A percentile compares a stretch with the other conserved stretches of the same genome.
phyloP scores from a whole-genome alignment of 768 basidiomycete species.

The Panellus pusillus region DNA sequence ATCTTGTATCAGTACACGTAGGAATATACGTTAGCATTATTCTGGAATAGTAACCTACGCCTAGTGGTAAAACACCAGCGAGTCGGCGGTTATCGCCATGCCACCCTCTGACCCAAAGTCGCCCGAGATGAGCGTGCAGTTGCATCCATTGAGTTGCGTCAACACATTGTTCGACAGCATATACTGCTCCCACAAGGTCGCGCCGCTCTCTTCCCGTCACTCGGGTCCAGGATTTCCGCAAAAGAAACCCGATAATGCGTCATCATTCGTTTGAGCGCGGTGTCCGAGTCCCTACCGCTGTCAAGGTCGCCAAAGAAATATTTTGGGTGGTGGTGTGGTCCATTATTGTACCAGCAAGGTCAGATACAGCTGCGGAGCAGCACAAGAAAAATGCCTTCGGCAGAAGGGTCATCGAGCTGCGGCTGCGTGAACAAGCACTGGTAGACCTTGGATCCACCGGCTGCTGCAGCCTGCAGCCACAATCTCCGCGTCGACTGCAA shows the following conservation, averaged over 20 bases:
- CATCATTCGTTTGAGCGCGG: background rate
- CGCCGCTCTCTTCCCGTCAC: background rate
- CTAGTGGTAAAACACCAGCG: constrained; percentile 7
- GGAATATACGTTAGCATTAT: no score
- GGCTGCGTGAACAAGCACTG: background rate
- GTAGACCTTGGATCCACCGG: constrained; percentile 3
- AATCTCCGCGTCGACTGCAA: constrained; percentile 3
- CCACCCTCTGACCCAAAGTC: background rate
- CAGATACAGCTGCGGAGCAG: no score
- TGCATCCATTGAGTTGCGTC: no score
- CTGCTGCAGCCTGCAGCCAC: background rate
- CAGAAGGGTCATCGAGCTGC: background rate
- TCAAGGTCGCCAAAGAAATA: background rate
- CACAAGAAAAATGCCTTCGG: background rate
- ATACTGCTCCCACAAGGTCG: background rate
- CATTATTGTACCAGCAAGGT: background rate
- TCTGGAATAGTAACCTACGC: no score
- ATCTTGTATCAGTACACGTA: no score
- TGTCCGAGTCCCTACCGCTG: background rate
- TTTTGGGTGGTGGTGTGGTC: background rate
- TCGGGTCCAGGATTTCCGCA: background rate
- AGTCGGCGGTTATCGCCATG: background rate
- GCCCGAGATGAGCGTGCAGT: background rate
- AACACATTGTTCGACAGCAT: background rate
- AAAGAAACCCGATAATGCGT: constrained; percentile 3